Evolutionary conservation across 1,284 basidiomycete genomes (phyloP), one percentile per base, ranked within the genome.

Genomic region (Pholiota adiposa): DNA sequence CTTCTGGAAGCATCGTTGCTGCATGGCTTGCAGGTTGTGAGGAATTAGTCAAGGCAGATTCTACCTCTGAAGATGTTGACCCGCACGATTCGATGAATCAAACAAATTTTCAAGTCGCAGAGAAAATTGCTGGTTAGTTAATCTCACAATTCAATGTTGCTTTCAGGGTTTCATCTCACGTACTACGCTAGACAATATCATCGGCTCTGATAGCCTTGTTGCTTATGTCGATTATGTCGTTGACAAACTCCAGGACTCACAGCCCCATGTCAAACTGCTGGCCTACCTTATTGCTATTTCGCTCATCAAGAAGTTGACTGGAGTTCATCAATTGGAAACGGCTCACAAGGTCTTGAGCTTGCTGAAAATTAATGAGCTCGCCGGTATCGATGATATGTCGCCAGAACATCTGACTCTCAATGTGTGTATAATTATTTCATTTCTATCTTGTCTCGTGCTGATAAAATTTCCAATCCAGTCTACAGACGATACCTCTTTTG

Each of bases 91-190:
- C 75, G 63, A 80, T 89, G 77, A 79, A 73, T 36, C 72, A 72
- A 33, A 68, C 79, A 6, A 91, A 92, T 66, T 60, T 80, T 25
- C 75, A 74, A 0, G 66, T 92, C 18, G 79, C 84, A 0, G 71
- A 76, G 29, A 82, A 81, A 65, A 84, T 93, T 61, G 88, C 90
- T 57, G 83, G 91, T 92, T 60, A 62, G 86, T 76, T 18, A 5
- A 40, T n/a, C n/a, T n/a, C n/a, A n/a, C n/a, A n/a, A n/a, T n/a
- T n/a, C 18, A 1, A 38, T 50, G 60, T 31, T 58, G 55, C 5
- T 46, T 23, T 27, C 43, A 34, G 16, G 3, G 7, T 23, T 9
- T 53, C 54, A 2, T 23, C 44, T 27, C 6, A 38, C n/a, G 40
- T 4, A n/a, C 40, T 9, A 18, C n/a, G 25, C 23, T 65, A 89